Evolutionary conservation across 371 early-diverging fungal species (phyloP).

Genomic region (Syncephalastrum sp.): DNA sequence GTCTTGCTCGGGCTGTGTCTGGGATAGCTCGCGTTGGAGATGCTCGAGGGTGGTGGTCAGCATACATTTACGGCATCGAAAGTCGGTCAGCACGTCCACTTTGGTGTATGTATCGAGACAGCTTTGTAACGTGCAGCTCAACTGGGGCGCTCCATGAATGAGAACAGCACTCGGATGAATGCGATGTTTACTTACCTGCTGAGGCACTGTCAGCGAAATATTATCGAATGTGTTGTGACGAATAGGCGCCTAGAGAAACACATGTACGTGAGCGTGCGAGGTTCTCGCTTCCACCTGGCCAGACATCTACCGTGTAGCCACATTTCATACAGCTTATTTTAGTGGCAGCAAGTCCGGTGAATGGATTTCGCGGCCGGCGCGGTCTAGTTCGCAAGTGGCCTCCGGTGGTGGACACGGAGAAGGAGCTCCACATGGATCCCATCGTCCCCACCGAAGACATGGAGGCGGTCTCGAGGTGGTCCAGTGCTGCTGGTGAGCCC

Average conservation of each 20-base stretch:
- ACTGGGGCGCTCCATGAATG: conserved; percentile 14
- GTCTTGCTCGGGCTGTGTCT: conserved; percentile 12
- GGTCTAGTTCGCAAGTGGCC: conserved; percentile 43
- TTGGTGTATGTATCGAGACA: conserved; percentile 67
- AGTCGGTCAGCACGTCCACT: conserved; percentile 73
- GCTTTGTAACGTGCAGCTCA: conserved; percentile 62
- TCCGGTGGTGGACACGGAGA: conserved; percentile 50
- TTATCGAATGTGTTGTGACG: conserved; percentile 85
- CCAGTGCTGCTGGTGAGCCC: conserved; percentile 23
- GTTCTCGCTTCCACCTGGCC: neutral
- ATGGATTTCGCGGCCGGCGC: conserved; percentile 60
- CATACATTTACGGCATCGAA: conserved; percentile 74
- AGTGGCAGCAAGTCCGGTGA: conserved; percentile 73
- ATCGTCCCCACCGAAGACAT: conserved; percentile 30
- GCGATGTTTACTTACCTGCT: conserved; percentile 22
- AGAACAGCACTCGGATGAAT: neutral
- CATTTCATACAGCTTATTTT: conserved; percentile 79
- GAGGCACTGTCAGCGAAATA: conserved; percentile 75
- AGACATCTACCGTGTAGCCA: conserved; percentile 62
- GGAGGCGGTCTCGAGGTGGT: conserved; percentile 47
- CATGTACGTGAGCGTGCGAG: neutral
- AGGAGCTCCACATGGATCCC: conserved; percentile 55
- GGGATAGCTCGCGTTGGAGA: conserved; percentile 35
- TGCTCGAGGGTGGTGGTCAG: conserved; percentile 58
- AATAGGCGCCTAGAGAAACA: conserved; percentile 56